Evolutionary conservation across 2,329 filamentous ascomycete genomes (phyloP), one percentile per base, ranked within the genome.

Genomic region (Metarhizium humberi): DNA sequence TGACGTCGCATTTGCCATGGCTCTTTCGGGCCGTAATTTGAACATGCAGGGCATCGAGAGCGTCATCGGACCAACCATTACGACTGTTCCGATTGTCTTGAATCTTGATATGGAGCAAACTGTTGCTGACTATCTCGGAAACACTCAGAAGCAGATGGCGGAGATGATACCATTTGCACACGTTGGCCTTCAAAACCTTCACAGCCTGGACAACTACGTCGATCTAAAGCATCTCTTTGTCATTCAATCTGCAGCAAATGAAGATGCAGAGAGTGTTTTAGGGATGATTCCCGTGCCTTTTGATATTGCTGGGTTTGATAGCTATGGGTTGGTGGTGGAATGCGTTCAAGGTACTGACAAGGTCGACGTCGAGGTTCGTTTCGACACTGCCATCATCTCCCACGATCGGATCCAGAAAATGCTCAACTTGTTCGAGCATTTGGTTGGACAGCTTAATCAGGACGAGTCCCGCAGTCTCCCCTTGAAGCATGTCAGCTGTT

Each of bases 1-100:
- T 25, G 73, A 76, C 52, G 65, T 76, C 11, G 63, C 72, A 5
- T 76, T 76, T 52, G 75, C 75, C 1, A 67, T 70, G 53, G 75
- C 73, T 0, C 60, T 76, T 1, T 73, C 73, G 3, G 75, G 75
- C 7, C 67, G 75, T 29, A 61, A 61, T 2, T 59, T 57, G 1
- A 52, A 62, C 1, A 52, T 68, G 0, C 25, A 49, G 1, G 62
- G 56, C 13, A 57, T 63, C n/a, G 61, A 67, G 8, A 20, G 32
- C 1, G 58, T 65, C n/a, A 43, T 56, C 5, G 65, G 59, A 1
- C 65, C 66, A 4, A 64, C 73, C 53, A 72, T 76, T 47, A 70
- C 72, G 3, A 76, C 74, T 0, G 66, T 76, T 3, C 73, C 74
- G 0, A 59, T 76, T 7, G 69, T 72, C 2, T 62, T 76, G 2